A percentile compares a stretch with the other conserved stretches of the same genome.
Conservation (phyloP, 2,329 filamentous ascomycete species). For the Rhynchosporium secalis region DNA sequence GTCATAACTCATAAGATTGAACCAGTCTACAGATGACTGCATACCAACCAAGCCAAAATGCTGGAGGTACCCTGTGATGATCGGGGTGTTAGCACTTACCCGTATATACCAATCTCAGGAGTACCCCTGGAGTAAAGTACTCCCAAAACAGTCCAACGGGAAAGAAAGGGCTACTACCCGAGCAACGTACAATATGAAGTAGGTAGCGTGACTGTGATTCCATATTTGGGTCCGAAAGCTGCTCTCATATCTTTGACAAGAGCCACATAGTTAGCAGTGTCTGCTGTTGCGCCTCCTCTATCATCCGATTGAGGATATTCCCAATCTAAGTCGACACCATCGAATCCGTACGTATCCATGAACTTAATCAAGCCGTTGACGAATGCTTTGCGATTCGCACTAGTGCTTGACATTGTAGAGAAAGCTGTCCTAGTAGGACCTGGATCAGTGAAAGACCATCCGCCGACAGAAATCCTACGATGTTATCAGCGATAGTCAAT, state of each 20-base stretch:
- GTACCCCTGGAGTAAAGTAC: too few relatives aligned
- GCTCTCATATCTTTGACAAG: slow-evolving; percentile 26
- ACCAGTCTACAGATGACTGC: slow-evolving; percentile 33
- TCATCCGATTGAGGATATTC: slow-evolving; percentile 43
- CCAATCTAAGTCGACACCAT: slow-evolving; percentile 50
- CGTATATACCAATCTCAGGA: too few relatives aligned
- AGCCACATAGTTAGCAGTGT: slow-evolving; percentile 40
- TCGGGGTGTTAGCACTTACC: too few relatives aligned
- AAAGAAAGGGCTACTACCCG: too few relatives aligned
- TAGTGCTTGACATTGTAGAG: not conserved
- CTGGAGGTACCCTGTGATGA: slow-evolving; percentile 33
- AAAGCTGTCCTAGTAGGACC: slow-evolving; percentile 5
- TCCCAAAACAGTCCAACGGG: too few relatives aligned
- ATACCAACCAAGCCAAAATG: slow-evolving; percentile 36
- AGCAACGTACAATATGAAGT: slow-evolving; percentile 32
- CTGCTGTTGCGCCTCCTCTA: slow-evolving; percentile 41
- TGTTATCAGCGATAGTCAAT: too few relatives aligned
- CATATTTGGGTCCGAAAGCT: slow-evolving; percentile 34
- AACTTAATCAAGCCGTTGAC: slow-evolving; percentile 43
- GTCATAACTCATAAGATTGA: slow-evolving; percentile 39
- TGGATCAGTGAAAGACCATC: slow-evolving; percentile 15
- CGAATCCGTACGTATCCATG: slow-evolving; percentile 45
- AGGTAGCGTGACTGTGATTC: slow-evolving; percentile 41
- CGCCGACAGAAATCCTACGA: slow-evolving; percentile 16
- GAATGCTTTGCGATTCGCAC: slow-evolving; percentile 9